Conservation (phyloP, 2,329 filamentous ascomycete species). For the Nakataea oryzae region DNA sequence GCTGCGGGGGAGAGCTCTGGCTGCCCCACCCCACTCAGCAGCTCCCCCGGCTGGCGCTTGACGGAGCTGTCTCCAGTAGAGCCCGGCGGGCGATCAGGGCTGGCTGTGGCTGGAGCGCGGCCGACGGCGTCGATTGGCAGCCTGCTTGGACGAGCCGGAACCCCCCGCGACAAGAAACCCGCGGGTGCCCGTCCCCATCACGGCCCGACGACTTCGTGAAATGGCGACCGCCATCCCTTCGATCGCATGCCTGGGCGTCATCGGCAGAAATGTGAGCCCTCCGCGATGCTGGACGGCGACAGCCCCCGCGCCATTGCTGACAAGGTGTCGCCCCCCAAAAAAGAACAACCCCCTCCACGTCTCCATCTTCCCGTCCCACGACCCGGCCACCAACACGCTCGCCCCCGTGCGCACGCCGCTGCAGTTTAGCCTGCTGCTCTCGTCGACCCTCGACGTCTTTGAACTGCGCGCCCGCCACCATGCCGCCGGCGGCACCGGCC, state of each 20-base stretch:
- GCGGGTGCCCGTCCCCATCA: not conserved
- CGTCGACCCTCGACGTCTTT: conserved; percentile 88
- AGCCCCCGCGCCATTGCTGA: not conserved
- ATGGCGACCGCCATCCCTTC: conserved; percentile 60
- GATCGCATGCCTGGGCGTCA: conserved; percentile 87
- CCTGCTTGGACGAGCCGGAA: not conserved
- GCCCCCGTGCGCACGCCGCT: conserved; percentile 58
- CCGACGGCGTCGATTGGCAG: not conserved
- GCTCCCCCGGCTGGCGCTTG: not conserved
- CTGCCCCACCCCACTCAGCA: not conserved
- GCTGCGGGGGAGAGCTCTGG: not conserved
- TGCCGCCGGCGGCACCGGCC: conserved; percentile 33
- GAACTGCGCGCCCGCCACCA: conserved; percentile 70
- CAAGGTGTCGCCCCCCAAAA: conserved; percentile 4
- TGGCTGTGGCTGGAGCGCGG: not conserved
- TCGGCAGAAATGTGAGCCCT: conserved; percentile 72
- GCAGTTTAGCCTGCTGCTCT: conserved; percentile 85
- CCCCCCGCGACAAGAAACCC: not conserved
- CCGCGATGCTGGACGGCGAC: not conserved
- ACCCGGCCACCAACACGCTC: conserved; percentile 39
- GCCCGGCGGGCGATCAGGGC: too few species aligned
- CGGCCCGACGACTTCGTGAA: not conserved
- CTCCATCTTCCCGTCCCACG: conserved; percentile 72
- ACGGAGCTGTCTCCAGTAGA: not conserved
- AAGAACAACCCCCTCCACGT: conserved; percentile 97